Conservation (phyloP, 768 basidiomycete genomes). For the Fomitopsis serialis region DNA sequence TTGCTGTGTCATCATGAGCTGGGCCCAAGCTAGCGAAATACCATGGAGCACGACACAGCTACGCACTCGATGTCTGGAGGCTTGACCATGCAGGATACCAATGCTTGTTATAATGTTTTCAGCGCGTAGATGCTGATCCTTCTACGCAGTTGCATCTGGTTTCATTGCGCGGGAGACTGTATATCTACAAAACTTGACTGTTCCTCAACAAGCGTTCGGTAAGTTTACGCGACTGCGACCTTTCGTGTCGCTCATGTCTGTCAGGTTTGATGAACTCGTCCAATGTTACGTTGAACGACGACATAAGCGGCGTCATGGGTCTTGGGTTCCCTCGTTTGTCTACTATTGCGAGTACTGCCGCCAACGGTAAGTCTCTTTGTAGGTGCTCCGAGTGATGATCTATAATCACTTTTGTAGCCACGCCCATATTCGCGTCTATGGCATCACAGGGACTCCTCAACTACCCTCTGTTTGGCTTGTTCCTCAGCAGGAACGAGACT, state of each 20-base stretch:
- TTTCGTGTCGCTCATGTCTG: neutral
- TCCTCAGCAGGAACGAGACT: conserved; percentile 49
- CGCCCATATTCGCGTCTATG: conserved; percentile 61
- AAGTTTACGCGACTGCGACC: conserved; percentile 15
- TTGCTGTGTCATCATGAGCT: no score
- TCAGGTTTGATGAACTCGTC: conserved; percentile 59
- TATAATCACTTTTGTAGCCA: conserved; percentile 38
- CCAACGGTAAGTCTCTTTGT: conserved; percentile 40
- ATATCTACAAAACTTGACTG: conserved; percentile 51
- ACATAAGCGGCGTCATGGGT: conserved; percentile 69
- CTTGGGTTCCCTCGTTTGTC: conserved; percentile 75
- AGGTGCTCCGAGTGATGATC: neutral
- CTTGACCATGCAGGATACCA: no score
- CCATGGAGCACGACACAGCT: no score
- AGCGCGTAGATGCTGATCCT: neutral
- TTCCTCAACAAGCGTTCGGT: conserved; percentile 66
- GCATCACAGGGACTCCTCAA: conserved; percentile 59
- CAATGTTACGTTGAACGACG: conserved; percentile 56
- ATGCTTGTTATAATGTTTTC: no score
- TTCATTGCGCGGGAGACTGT: conserved; percentile 68
- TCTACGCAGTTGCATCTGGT: conserved; percentile 50
- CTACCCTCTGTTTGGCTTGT: conserved; percentile 76
- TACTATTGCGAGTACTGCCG: conserved; percentile 38
- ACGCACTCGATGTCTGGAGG: no score
- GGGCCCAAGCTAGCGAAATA: no score